phyloP scores from a whole-genome alignment of 2,329 filamentous ascomycete genomes.

The Trichoderma atroviride region DNA sequence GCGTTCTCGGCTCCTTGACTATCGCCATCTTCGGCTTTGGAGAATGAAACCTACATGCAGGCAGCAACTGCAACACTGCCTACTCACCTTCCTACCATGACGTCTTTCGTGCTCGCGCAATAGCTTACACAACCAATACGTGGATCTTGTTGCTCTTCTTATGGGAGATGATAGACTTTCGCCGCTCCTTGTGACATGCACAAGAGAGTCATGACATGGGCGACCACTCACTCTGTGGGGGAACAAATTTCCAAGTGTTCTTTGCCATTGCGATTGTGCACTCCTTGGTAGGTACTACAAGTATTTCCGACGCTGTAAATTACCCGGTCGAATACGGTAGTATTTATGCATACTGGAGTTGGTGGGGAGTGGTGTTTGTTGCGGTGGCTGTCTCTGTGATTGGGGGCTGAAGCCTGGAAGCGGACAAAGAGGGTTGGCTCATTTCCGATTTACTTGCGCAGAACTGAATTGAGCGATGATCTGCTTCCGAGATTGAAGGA shows the following conservation, averaged over 20 bases:
- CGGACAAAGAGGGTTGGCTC: slow-evolving; percentile 60
- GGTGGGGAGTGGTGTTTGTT: slow-evolving; percentile 68
- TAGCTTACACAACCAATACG: slow-evolving; percentile 67
- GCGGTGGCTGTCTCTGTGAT: slow-evolving; percentile 63
- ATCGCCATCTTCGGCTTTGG: slow-evolving; percentile 59
- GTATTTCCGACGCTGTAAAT: slow-evolving; percentile 68
- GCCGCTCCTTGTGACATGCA: slow-evolving; percentile 63
- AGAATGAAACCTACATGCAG: slow-evolving; percentile 53
- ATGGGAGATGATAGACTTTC: slow-evolving; percentile 69
- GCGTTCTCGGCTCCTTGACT: slow-evolving; percentile 59
- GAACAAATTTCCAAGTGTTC: slow-evolving; percentile 54
- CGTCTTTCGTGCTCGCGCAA: slow-evolving; percentile 66
- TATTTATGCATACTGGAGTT: slow-evolving; percentile 68
- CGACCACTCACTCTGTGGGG: slow-evolving; percentile 50
- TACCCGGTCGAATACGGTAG: slow-evolving; percentile 64
- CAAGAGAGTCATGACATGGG: slow-evolving; percentile 53
- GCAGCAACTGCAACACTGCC: slow-evolving; percentile 58
- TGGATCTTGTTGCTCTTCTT: slow-evolving; percentile 70
- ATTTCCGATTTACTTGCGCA: slow-evolving; percentile 55
- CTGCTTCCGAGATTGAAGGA: not conserved
- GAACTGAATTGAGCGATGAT: not conserved
- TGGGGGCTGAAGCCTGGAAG: slow-evolving; percentile 69
- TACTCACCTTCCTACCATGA: slow-evolving; percentile 55
- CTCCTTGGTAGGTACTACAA: slow-evolving; percentile 45
- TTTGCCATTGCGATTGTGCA: slow-evolving; percentile 52